phyloP scores from a whole-genome alignment of 106 monocot species.

The Dactylorhiza incarnata region DNA sequence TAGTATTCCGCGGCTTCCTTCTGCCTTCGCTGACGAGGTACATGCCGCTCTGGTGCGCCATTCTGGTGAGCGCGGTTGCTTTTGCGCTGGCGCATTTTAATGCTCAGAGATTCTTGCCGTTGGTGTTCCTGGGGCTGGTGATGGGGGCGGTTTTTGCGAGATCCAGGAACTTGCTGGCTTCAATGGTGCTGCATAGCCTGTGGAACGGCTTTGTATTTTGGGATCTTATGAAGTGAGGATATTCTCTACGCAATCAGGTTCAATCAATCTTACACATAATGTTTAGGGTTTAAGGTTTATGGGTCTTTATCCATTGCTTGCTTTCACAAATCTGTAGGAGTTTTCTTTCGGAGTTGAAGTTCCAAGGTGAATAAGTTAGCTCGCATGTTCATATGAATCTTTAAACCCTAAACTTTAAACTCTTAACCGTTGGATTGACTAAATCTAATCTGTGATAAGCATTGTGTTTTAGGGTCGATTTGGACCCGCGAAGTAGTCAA shows the following conservation, averaged over 20 bases:
- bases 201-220: slow-evolving; percentile 70
- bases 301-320: too few species aligned
- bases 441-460: too few species aligned
- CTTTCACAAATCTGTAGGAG: too few species aligned
- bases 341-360: too few species aligned
- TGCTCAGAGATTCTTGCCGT: slow-evolving; percentile 38
- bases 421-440: too few species aligned
- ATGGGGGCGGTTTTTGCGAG: slow-evolving; percentile 56
- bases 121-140: slow-evolving; percentile 47
- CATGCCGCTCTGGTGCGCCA: slow-evolving; percentile 44
- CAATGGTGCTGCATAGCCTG: slow-evolving; percentile 50
- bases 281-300: too few species aligned
- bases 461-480: too few species aligned
- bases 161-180: slow-evolving; percentile 44
- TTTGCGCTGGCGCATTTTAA: slow-evolving; percentile 62
- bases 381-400: too few species aligned
- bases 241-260: neutral
- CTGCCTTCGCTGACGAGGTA: slow-evolving; percentile 53
- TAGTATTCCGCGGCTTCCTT: slow-evolving; percentile 55
- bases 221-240: slow-evolving; percentile 56
- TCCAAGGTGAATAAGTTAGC: too few species aligned
- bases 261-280: neutral
- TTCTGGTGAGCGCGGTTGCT: slow-evolving; percentile 39
- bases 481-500: too few species aligned
- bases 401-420: too few species aligned